Base-by-base conservation (phyloP, 1,284 basidiomycete species). In the Pterula multifida region DNA sequence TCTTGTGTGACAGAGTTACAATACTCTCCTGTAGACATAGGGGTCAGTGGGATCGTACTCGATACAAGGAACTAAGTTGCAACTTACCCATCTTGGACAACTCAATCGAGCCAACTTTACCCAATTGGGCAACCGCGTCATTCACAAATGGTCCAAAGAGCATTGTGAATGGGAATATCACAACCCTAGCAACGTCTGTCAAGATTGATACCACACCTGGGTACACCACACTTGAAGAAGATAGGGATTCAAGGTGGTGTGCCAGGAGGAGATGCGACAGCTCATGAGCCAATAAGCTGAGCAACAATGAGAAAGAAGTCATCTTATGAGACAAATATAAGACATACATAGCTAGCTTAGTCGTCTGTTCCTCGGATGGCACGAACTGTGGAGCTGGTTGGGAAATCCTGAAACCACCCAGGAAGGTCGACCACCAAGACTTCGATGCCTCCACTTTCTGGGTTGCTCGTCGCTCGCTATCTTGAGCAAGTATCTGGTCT, bases 61-160 rank as follows among this genome's bases (percentile, higher is more conserved):
- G 39, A 17, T n/a, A 42, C 9, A 22, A 42, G 39, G 21, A 17
- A 42, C 19, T n/a, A 4, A 19, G 39, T 9, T 9, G 19, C 9
- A 22, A 42, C 39, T 6, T 22, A 42, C 39, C 39, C 6, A 84
- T 64, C 59, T 81, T 81, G 32, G 73, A 70, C 49, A 92, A 67
- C 59, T 91, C 88, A 3, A 80, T 76, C 3, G 82, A 79, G 2
- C 86, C 81, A 1, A 83, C 72, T 60, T 81, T 82, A 23, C 87
- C 86, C 47, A 91, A 59, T 52, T 87, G 81, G 0, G 83, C 89
- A 4, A 95, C 75, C 0, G 89, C 91, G 57, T 94, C 91, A 59
- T 92, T 92, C 48, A 94, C 80, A 58, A 92, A 91, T 1, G 91
- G 91, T 0, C 91, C 91, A 51, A 92, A 84, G 25, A 93, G 60